Evolutionary conservation across 2,329 filamentous ascomycete genomes (phyloP), one percentile per base, ranked within the genome.

Genomic region (Sarocladium oryzae): DNA sequence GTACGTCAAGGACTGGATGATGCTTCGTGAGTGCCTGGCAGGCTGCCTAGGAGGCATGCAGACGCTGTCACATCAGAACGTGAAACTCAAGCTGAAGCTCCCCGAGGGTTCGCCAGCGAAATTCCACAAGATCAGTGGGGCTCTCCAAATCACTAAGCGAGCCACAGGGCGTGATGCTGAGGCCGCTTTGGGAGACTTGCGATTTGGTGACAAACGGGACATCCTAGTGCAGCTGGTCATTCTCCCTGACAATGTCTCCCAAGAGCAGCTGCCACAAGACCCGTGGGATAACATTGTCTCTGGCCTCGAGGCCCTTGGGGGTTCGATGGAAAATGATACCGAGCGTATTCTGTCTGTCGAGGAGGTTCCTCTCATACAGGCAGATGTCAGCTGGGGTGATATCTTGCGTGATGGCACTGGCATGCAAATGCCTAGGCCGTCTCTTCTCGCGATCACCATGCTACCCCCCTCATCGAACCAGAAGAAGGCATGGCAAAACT

Each of bases 1-100:
- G 1, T 99, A 97, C 62, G 91, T 99, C 59, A 99, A 97, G 70
- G 93, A 99, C 67, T 99, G 93, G 93, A 97, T 97, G 92, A 99
- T 97, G 92, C 79, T 99, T 32, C 86, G 93, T 24, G 93, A 99
- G 67, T 97, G 93, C 66, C 78, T 96, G 40, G 93, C 91, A 21
- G 93, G 93, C 38, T 97, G 92, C 62, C 74, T 99, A 24, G 93
- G 93, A 43, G 85, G 89, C 13, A 79, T 97, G 64, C 93, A 99
- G 68, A 90, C 89, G 2, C 85, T 89, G 24, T 97, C 93, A n/a
- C 93, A 99, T 66, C 93, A 97, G 66, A 97, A 97, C 63, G 93
- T 95, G 52, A 96, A 95, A 73, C 78, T 99, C 51, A 96, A 95
- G 74, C 81, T 99, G 52, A 88, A 89, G 60, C 74, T 99, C 7